Base-by-base conservation (phyloP, 176 grass and related monocot species). In the Coix lacrymajobi region DNA sequence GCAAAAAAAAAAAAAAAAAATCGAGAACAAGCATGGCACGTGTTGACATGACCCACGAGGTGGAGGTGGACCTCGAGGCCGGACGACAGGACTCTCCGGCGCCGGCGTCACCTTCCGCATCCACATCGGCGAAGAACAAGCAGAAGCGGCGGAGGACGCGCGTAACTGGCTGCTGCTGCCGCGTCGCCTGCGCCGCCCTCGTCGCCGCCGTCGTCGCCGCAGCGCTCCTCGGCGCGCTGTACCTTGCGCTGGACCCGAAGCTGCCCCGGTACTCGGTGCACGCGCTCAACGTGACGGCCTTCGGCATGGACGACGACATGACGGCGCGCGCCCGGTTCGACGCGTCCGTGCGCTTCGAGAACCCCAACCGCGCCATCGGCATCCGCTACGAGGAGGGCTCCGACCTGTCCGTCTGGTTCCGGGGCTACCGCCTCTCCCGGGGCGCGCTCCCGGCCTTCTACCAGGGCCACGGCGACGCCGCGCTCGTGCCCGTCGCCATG, bases 371-470 rank as follows among this genome's bases (percentile, higher is more conserved):
- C 26, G 76, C 29, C 62, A 87, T 91, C 81, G 81, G 76, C 14
- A 87, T 87, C 62, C 79, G 44, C 11, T 87, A 91, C 80, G 85
- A 87, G 75, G n/a, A 12, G 0, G 84, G 80, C 5, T 83, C 88
- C 29, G 24, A 67, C 62, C 84, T 90, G 7, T 65, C 79, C 1
- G 84, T 87, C 30, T 83, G 45, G 66, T 90, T 87, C 66, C 10
- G 75, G 0, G 68, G 30, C 0, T 75, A 87, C 79, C 62, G 79
- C 57, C 79, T 90, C n/a, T 69, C 79, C 12, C 8, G 52, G 16
- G 84, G 88, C n/a, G 43, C 29, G 17, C 58, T 86, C 22, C 84
- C 88, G 74, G 88, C 67, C 17, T 90, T 90, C 75, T 87, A 91
- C 85, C 89, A 91, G 85, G 89, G 80, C 1, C 85, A 76, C 76